Evolutionary conservation across 805 yeast genomes (phyloP), one percentile per base, ranked within the genome.

Genomic region (Yamadazyma akitaensis): DNA sequence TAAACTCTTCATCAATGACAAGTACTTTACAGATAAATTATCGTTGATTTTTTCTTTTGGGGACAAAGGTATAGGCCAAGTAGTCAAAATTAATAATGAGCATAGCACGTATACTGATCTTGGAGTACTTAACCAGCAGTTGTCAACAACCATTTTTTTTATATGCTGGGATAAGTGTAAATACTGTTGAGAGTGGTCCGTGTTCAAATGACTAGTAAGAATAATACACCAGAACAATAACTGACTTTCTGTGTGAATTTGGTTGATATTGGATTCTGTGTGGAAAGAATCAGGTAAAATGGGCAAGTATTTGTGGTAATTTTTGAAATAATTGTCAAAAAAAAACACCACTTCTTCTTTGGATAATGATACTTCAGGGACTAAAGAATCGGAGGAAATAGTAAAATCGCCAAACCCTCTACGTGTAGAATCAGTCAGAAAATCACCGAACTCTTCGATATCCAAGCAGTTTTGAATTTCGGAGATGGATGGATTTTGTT

Each of bases 81-180:
- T 69, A 8, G 76, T 70, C 44, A 72, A 61, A n/a, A 72, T 61
- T 37, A 71, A 56, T 33, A 72, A 61, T 5, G 75, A 62, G 17
- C 67, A 59, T 33, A 72, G 53, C 2, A 67, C 64, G 51, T 67
- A 69, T 14, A 70, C 64, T 10, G 73, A 68, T 51, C 77, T 62
- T 13, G 77, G 77, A n/a, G 76, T 72, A 38, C 61, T 60, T 43
- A 66, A 58, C 77, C 77, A 72, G 56, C 76, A 70, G 47, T 60
- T 63, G 40, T 64, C 63, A 42, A 70, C 74, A 26, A 72, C 73
- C 51, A 72, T 59, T 25, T 58, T 53, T 46, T 68, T 68, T 21
- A 72, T 59, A 42, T 70, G 73, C 16, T 56, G 57, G 2, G 65
- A 50, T 42, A 72, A 56, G 7, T 42, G 47, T 25, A 51, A 36